A percentile compares a stretch with the other conserved stretches of the same genome.
Conservation (phyloP, 2,329 filamentous ascomycete species). For the Torrubiellomyces zombiae region DNA sequence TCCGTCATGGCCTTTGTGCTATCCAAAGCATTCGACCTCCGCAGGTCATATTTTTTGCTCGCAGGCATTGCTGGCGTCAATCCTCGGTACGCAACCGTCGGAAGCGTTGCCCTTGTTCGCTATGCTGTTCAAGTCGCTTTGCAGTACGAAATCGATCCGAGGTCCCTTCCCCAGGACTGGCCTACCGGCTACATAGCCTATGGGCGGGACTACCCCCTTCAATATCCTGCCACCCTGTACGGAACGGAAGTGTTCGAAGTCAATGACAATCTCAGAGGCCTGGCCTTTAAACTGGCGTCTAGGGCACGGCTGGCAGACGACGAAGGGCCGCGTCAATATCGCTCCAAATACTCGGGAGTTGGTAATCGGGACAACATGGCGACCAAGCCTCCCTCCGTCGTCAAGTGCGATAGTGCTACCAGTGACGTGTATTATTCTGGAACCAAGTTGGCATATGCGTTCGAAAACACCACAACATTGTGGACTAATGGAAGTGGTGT, state of each 20-base stretch:
- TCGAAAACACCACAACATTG: constrained; percentile 45
- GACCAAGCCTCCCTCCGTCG: constrained; percentile 32
- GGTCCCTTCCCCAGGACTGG: constrained; percentile 49
- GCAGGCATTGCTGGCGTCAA: constrained; percentile 62
- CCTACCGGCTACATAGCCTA: constrained; percentile 53
- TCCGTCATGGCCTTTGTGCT: constrained; percentile 48
- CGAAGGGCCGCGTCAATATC: constrained; percentile 30
- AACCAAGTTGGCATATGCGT: constrained; percentile 39
- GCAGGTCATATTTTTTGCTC: constrained; percentile 52
- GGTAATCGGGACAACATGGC: constrained; percentile 24
- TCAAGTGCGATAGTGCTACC: constrained; percentile 51
- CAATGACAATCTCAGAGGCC: constrained; percentile 38
- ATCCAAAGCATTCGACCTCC: constrained; percentile 45
- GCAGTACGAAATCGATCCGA: constrained; percentile 58
- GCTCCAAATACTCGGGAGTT: constrained; percentile 30
- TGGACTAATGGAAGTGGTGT: constrained; percentile 51
- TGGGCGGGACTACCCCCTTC: constrained; percentile 34
- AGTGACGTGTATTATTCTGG: constrained; percentile 60
- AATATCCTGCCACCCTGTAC: constrained; percentile 43
- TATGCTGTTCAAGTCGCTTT: constrained; percentile 60
- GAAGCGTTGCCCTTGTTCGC: constrained; percentile 48
- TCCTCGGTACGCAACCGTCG: constrained; percentile 48
- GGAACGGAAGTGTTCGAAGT: constrained; percentile 57
- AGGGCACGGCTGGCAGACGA: constrained; percentile 36
- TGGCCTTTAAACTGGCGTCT: constrained; percentile 32